Percentiles rank a stretch among this genome's conserved stretches.
These are phyloP conservation scores for Lupinus albus DNA, from an alignment of 306 rosid species.

Conservation along the genomic window DNA sequence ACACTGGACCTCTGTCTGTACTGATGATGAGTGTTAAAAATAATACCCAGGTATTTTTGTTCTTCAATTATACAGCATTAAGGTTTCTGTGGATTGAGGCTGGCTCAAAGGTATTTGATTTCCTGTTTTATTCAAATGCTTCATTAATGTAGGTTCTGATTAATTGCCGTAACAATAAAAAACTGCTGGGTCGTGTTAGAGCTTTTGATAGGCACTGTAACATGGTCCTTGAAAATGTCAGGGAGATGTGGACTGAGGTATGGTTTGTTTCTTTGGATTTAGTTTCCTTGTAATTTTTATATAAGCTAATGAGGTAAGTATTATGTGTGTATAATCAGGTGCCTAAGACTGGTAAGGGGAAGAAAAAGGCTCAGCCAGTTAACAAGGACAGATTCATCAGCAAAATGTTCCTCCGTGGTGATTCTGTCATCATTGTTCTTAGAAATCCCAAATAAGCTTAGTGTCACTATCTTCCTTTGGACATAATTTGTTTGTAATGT, in stretches of 20 bases:
- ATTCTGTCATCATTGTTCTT: constrained; percentile 85
- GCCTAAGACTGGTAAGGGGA: constrained; percentile 87
- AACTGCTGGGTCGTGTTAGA: constrained; percentile 89
- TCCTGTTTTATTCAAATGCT: not conserved
- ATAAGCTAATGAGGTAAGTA: not conserved
- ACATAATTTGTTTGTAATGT: constrained; percentile 14
- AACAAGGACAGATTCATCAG: constrained; percentile 95
- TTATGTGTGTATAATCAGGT: constrained; percentile 48
- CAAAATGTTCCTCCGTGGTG: constrained; percentile 89
- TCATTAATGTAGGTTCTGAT: constrained; percentile 63
- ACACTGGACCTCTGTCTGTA: constrained; percentile 87
- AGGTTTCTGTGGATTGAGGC: not conserved
- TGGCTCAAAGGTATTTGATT: not conserved
- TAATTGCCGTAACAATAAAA: constrained; percentile 84
- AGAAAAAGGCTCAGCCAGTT: constrained; percentile 85
- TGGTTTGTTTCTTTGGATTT: constrained; percentile 5
- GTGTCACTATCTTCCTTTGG: not conserved
- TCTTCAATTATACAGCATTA: not conserved
- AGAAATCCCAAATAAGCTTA: constrained; percentile 81
- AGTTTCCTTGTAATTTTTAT: not conserved
- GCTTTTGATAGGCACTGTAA: constrained; percentile 97
- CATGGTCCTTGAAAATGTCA: constrained; percentile 94
- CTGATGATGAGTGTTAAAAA: constrained; percentile 96
- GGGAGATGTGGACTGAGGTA: constrained; percentile 99
- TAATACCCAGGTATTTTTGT: constrained; percentile 70